phyloP scores from a whole-genome alignment of 192 early-diverging fungal genomes.

The Coemansia sp. region DNA sequence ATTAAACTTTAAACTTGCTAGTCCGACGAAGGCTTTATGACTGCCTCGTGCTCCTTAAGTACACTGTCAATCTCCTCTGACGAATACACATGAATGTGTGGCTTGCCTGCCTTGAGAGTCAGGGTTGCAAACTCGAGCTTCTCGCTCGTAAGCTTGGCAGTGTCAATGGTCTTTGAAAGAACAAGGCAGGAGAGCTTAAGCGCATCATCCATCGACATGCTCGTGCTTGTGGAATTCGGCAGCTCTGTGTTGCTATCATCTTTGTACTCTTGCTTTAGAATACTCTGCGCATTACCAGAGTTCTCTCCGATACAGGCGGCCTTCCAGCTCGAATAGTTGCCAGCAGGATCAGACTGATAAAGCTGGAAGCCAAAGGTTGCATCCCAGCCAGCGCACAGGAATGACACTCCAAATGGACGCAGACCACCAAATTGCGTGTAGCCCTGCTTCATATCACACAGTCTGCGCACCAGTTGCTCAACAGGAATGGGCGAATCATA shows the following conservation, averaged over 20 bases:
- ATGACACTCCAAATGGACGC: conserved; percentile 98
- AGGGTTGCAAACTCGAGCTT: conserved; percentile 92
- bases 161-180: conserved; percentile 95
- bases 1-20: background rate
- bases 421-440: conserved; percentile 98
- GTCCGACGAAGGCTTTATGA: conserved; percentile 32
- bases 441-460: conserved; percentile 98
- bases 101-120: conserved; percentile 49
- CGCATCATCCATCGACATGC: conserved; percentile 80
- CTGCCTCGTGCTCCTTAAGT: conserved; percentile 39
- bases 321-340: conserved; percentile 99
- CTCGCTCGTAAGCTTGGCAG: conserved; percentile 84
- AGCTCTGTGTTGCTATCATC: conserved; percentile 53
- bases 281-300: conserved; percentile 83
- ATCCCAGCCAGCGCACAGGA: conserved; percentile 96
- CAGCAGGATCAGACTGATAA: conserved; percentile 97
- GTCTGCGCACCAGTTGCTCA: conserved; percentile 90
- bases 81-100: conserved; percentile 37
- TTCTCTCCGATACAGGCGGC: conserved; percentile 98
- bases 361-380: conserved; percentile 90
- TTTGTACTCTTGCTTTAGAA: conserved; percentile 97
- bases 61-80: conserved; percentile 46
- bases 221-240: conserved; percentile 9
- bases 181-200: conserved; percentile 89
- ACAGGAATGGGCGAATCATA: conserved; percentile 93